Percentiles rank a stretch among this genome's conserved stretches.
Conservation (phyloP, 208 protist species). For the Angomonas ambiguus region DNA sequence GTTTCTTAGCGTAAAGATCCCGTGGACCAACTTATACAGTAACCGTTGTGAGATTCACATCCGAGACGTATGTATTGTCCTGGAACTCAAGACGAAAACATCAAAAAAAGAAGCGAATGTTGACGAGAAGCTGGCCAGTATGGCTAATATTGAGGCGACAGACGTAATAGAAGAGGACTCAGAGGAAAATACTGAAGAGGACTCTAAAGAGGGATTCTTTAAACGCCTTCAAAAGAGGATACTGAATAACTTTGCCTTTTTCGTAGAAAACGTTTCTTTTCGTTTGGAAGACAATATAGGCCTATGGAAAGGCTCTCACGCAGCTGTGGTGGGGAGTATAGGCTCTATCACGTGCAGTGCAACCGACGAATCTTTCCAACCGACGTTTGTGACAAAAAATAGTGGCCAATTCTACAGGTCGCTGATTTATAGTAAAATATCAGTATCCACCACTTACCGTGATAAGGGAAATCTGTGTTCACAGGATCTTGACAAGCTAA, state of each 20-base stretch:
- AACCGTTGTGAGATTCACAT: constrained; percentile 46
- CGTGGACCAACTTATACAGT: constrained; percentile 55
- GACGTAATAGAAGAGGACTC: neutral
- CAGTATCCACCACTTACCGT: neutral
- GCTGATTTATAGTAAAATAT: neutral
- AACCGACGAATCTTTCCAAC: constrained; percentile 19
- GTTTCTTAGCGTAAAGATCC: constrained; percentile 45
- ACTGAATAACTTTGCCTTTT: constrained; percentile 52
- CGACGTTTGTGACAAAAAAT: constrained; percentile 3
- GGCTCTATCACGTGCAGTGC: constrained; percentile 27
- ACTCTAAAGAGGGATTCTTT: constrained; percentile 30
- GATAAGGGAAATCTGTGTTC: neutral
- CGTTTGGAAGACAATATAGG: constrained; percentile 35
- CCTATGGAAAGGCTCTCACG: constrained; percentile 22
- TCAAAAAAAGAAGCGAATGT: neutral
- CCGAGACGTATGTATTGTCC: constrained; percentile 33
- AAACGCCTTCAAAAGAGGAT: constrained; percentile 50
- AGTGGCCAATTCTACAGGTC: constrained; percentile 6
- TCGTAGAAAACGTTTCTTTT: constrained; percentile 41
- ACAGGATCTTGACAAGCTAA: neutral
- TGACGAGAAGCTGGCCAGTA: constrained; percentile 1
- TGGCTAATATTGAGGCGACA: neutral
- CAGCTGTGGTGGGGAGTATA: constrained; percentile 18
- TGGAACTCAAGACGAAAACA: constrained; percentile 19
- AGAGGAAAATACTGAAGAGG: constrained; percentile 15